Base-by-base conservation (phyloP, 257 asterid genomes). In the Lavandula angustifolia region DNA sequence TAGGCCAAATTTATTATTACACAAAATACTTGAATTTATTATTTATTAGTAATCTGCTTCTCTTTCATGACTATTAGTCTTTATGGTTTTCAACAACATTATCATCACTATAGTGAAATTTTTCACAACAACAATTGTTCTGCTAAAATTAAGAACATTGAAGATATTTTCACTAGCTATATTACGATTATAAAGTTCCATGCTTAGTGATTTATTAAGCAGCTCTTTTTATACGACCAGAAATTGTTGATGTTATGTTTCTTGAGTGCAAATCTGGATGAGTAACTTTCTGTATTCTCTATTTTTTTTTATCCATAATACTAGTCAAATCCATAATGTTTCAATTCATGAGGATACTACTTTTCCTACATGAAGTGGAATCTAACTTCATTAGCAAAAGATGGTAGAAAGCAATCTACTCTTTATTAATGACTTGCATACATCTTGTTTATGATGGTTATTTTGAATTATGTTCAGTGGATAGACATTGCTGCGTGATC, bases 401-500 rank as follows among this genome's bases (percentile, higher is more conserved):
- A 43, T 29, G 34, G 17, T 38, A 60, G 54, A 61, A 38, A 12
- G 41, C 32, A 31, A 49, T 17, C 12, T 49, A 9, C 27, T 59
- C n/a, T n/a, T n/a, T n/a, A n/a, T n/a, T n/a, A n/a, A 22, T 31
- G 41, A 48, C 9, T 37, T 7, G 31, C 53, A 38, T 40, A 11
- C 6, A 22, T 9, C 35, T 56, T 40, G 22, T 51, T 31, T 61
- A 53, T 62, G 31, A 43, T 29, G 18, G 16, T 10, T 64, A 31
- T 11, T 22, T 38, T 47, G 10, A 10, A 29, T 11, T 67, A 18
- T 54, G 9, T 59, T 48, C 94, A 92, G 97, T 57, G 99, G 97
- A 32, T 76, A 78, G 65, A 76, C 79, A 38, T 76, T 94, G 78
- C 57, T 94, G 79, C 95, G 99, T 11, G 96, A 94, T 62, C 97